A percentile compares a stretch with the other conserved stretches of the same genome.
These are phyloP conservation scores for Amesomyces nigricolor DNA, from an alignment of 2,329 filamentous ascomycete genomes.

Conservation along the genomic window DNA sequence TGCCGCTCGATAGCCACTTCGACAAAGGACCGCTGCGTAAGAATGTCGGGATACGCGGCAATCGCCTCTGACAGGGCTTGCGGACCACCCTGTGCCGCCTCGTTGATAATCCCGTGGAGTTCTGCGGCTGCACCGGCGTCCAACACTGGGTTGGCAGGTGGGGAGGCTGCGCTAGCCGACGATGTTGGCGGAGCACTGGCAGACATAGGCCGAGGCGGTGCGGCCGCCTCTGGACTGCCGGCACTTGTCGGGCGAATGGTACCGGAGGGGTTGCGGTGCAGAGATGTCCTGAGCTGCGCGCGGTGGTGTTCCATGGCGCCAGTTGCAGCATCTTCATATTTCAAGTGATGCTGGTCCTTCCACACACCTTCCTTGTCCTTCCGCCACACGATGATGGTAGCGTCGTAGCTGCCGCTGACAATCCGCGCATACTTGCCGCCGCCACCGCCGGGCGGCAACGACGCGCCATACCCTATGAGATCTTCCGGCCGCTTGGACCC, in stretches of 20 bases:
- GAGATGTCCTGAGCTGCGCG: constrained; percentile 1
- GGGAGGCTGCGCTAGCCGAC: constrained; percentile 7
- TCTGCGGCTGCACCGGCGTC: constrained; percentile 28
- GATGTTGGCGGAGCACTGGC: constrained; percentile 15
- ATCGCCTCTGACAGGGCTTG: constrained; percentile 43
- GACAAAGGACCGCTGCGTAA: constrained; percentile 44
- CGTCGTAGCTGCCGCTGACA: constrained; percentile 93
- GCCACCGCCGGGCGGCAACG: constrained; percentile 83
- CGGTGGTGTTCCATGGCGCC: constrained; percentile 37
- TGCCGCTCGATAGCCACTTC: constrained; percentile 49
- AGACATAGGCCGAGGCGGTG: constrained; percentile 10
- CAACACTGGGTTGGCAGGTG: constrained; percentile 20
- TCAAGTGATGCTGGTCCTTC: constrained; percentile 68
- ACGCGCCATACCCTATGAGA: constrained; percentile 75
- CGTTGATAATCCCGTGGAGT: constrained; percentile 49
- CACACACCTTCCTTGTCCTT: constrained; percentile 79
- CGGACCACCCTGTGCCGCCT: constrained; percentile 46
- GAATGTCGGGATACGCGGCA: constrained; percentile 42
- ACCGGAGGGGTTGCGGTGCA: background rate
- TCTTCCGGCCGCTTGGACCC: constrained; percentile 71
- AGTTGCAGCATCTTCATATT: constrained; percentile 64
- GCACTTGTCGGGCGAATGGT: too few species aligned
- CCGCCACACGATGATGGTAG: constrained; percentile 92
- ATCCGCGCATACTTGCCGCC: constrained; percentile 89
- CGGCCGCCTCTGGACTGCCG: background rate